A percentile compares a stretch with the other conserved stretches of the same genome.
phyloP scores from a whole-genome alignment of 306 rosid genomes.

The Prunus padus region DNA sequence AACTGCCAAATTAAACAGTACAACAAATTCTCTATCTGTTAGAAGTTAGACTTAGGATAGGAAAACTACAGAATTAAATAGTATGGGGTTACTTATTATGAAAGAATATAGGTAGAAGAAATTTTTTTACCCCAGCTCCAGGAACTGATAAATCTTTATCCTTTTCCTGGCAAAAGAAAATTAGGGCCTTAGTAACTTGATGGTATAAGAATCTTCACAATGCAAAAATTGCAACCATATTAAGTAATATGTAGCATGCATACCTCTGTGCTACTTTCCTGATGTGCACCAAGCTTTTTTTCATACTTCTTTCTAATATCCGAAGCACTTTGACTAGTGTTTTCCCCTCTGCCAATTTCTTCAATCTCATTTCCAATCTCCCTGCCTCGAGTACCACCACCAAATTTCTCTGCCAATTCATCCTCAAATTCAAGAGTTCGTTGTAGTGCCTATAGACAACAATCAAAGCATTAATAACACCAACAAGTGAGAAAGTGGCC shows the following conservation, averaged over 20 bases:
- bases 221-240: background rate
- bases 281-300: slow-evolving; percentile 81
- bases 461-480: slow-evolving; percentile 14
- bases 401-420: slow-evolving; percentile 97
- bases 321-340: slow-evolving; percentile 59
- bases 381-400: slow-evolving; percentile 80
- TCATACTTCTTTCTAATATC: slow-evolving; percentile 97
- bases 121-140: slow-evolving; percentile 88
- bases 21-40: slow-evolving; percentile 14
- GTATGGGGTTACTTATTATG: slow-evolving; percentile 5
- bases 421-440: slow-evolving; percentile 97
- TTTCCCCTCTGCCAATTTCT: slow-evolving; percentile 71
- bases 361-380: slow-evolving; percentile 82
- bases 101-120: background rate
- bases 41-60: background rate
- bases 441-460: slow-evolving; percentile 75
- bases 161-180: slow-evolving; percentile 61
- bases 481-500: background rate
- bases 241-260: slow-evolving; percentile 31
- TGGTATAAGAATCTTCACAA: background rate
- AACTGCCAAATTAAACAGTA: slow-evolving; percentile 70
- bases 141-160: slow-evolving; percentile 85
- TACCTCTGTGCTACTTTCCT: slow-evolving; percentile 68
- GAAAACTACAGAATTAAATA: background rate
- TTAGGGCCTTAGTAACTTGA: slow-evolving; percentile 27